phyloP scores from a whole-genome alignment of 1,284 basidiomycete genomes.

The Sparassis latifolia region DNA sequence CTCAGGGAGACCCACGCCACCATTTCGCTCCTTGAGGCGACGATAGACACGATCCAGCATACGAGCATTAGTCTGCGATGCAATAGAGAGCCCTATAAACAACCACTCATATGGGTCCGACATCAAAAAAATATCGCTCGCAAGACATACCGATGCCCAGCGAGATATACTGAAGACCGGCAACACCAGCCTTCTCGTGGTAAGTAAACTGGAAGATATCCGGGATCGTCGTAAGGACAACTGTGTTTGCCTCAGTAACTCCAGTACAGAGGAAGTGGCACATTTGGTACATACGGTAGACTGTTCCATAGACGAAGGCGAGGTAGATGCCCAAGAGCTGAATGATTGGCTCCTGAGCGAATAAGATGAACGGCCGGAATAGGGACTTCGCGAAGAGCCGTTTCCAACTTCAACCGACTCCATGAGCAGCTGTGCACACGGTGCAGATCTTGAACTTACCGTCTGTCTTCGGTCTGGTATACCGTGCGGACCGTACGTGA shows the following conservation, averaged over 20 bases:
- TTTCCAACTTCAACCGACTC: conserved; percentile 40
- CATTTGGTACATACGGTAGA: conserved; percentile 39
- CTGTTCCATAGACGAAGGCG: conserved; percentile 41
- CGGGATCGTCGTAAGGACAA: conserved; percentile 61
- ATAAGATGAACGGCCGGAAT: conserved; percentile 41
- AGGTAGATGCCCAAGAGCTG: conserved; percentile 40
- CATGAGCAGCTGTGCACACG: background rate
- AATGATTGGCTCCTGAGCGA: conserved; percentile 42
- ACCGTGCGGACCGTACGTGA: background rate
- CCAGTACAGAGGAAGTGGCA: background rate
- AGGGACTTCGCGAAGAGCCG: conserved; percentile 34
- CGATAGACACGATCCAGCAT: conserved; percentile 49
- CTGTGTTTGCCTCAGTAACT: conserved; percentile 17
- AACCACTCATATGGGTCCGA: too few species aligned
- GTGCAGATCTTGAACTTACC: background rate
- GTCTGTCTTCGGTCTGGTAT: background rate
- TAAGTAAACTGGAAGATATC: conserved; percentile 50
- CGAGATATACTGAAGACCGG: conserved; percentile 56
- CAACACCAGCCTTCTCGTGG: conserved; percentile 42
- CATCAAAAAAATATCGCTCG: too few species aligned
- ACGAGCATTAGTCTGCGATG: conserved; percentile 53
- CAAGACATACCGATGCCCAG: conserved; percentile 42
- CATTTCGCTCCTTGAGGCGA: conserved; percentile 41
- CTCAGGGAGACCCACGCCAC: conserved; percentile 52
- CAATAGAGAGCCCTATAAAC: conserved; percentile 30